These are phyloP conservation scores for Styphnolobium japonicum DNA, from an alignment of 306 rosid species.

Conservation along the genomic window DNA sequence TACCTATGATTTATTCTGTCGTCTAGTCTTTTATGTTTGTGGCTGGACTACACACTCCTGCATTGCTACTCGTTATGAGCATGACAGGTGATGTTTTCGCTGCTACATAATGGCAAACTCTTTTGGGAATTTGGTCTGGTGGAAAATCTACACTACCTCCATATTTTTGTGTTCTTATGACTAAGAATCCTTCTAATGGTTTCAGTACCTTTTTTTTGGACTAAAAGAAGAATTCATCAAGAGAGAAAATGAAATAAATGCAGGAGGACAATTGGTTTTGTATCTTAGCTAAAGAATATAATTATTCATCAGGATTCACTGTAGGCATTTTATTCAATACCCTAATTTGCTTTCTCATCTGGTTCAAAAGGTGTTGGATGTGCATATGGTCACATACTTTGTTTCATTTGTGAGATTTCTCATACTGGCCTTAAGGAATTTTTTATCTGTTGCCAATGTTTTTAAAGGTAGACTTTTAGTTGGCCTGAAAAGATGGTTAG, in stretches of 20 bases:
- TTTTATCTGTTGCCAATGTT: neutral
- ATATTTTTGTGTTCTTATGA: no score
- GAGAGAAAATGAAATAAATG: neutral
- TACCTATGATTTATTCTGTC: neutral
- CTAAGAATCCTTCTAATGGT: no score
- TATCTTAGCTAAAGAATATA: neutral
- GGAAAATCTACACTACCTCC: neutral
- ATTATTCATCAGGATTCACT: neutral
- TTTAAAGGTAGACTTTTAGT: neutral
- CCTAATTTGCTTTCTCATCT: neutral
- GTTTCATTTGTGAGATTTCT: neutral
- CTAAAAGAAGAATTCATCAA: no score
- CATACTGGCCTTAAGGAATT: neutral
- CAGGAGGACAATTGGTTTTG: neutral
- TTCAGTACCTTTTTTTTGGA: no score
- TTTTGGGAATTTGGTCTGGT: neutral
- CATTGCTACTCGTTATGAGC: neutral
- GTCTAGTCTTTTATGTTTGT: neutral
- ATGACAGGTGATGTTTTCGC: neutral
- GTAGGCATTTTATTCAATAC: neutral
- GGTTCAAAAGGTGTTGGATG: neutral
- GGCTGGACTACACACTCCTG: neutral
- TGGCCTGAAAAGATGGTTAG: neutral
- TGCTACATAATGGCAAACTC: neutral
- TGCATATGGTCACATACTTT: neutral